Evolutionary conservation across 2,329 filamentous ascomycete species (phyloP).

Genomic region (Sporothrix curviconia): DNA sequence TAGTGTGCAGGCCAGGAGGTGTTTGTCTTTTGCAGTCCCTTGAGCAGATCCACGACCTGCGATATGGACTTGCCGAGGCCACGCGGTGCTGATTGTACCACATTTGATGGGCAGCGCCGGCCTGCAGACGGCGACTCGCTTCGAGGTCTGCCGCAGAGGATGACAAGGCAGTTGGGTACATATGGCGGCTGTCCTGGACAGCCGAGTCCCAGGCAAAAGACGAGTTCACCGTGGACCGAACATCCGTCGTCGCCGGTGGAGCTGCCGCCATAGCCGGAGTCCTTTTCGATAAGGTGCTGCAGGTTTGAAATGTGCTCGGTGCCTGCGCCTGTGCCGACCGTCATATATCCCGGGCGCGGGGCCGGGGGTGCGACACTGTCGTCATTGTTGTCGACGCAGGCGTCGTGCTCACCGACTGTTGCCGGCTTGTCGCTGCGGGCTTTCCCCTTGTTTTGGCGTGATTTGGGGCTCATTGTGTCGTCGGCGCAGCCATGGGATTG

Average conservation of each 20-base stretch:
- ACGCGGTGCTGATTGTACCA: slow-evolving; percentile 91
- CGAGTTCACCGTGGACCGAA: slow-evolving; percentile 22
- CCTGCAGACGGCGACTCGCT: slow-evolving; percentile 60
- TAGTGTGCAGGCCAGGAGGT: slow-evolving; percentile 91
- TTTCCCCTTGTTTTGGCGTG: slow-evolving; percentile 15
- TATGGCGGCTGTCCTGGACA: slow-evolving; percentile 40
- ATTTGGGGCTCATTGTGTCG: slow-evolving; percentile 10
- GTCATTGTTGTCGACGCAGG: slow-evolving; percentile 24
- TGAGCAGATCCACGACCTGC: slow-evolving; percentile 75
- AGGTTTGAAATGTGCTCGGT: slow-evolving; percentile 76
- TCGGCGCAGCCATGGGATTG: slow-evolving; percentile 5
- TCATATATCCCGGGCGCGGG: slow-evolving; percentile 58
- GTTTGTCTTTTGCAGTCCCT: slow-evolving; percentile 80
- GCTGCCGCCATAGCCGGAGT: slow-evolving; percentile 89
- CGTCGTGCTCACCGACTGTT: slow-evolving; percentile 11
- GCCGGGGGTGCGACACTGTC: slow-evolving; percentile 19
- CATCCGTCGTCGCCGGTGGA: slow-evolving; percentile 52
- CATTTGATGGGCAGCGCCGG: slow-evolving; percentile 83
- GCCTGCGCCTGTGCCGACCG: slow-evolving; percentile 73
- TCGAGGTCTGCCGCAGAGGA: slow-evolving; percentile 37
- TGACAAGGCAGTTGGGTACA: slow-evolving; percentile 32
- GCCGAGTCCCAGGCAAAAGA: slow-evolving; percentile 38
- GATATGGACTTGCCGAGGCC: slow-evolving; percentile 83
- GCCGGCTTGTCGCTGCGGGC: slow-evolving; percentile 2
- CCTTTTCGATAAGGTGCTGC: slow-evolving; percentile 73